A percentile compares a stretch with the other conserved stretches of the same genome.
These are phyloP conservation scores for Claviceps capensis DNA, from an alignment of 2,329 filamentous ascomycete genomes.

Conservation along the genomic window DNA sequence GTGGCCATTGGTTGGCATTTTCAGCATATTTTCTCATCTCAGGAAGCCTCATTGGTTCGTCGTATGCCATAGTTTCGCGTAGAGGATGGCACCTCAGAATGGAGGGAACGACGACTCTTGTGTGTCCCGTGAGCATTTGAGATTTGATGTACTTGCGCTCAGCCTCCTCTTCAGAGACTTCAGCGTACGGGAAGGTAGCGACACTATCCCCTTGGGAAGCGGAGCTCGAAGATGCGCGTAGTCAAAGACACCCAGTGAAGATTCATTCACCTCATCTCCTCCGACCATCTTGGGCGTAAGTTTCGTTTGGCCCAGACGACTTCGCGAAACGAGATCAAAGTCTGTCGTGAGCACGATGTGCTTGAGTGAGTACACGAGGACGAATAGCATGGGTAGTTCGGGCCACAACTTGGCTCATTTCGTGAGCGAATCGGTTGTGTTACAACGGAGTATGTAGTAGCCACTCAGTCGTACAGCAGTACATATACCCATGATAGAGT, in stretches of 20 bases:
- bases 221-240: conserved; percentile 92
- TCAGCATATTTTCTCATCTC: background rate
- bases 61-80: too few species aligned
- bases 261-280: conserved; percentile 57
- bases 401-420: too few species aligned
- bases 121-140: conserved; percentile 12
- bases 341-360: conserved; percentile 30
- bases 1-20: background rate
- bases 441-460: background rate
- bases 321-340: conserved; percentile 62
- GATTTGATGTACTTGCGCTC: conserved; percentile 79
- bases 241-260: conserved; percentile 74
- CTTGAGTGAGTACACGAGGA: background rate
- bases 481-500: too few species aligned
- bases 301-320: conserved; percentile 85
- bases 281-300: conserved; percentile 70
- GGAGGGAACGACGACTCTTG: background rate
- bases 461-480: background rate
- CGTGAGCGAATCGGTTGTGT: background rate
- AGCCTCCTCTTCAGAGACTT: conserved; percentile 54
- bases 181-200: conserved; percentile 70
- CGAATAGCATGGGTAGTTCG: too few species aligned
- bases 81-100: background rate
- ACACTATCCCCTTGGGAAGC: conserved; percentile 78
- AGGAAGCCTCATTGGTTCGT: background rate